Evolutionary conservation across 2,329 filamentous ascomycete genomes (phyloP).

Genomic region (Nothophaeocryptopus gaeumannii): DNA sequence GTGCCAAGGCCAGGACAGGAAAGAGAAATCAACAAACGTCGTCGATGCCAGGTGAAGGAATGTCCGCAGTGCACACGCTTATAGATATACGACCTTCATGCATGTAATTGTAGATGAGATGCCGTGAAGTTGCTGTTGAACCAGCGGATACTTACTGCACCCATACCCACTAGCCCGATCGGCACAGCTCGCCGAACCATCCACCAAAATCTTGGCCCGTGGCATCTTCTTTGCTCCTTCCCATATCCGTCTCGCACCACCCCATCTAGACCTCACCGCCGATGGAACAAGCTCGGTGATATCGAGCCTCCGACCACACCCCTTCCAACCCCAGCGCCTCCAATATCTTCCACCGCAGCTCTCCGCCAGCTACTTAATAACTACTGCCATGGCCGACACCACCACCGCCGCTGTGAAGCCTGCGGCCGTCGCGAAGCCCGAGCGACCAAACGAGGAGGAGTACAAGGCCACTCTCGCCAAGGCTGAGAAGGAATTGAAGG

Average conservation of each 20-base stretch:
- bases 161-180: too few species aligned
- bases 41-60: too few species aligned
- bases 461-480: constrained; percentile 77
- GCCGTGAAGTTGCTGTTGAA: too few species aligned
- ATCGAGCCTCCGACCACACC: neutral
- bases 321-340: neutral
- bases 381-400: constrained; percentile 29
- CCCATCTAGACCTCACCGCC: neutral
- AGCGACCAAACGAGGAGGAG: constrained; percentile 80
- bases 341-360: neutral
- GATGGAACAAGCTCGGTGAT: neutral
- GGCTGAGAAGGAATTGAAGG: constrained; percentile 83
- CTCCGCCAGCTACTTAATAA: neutral
- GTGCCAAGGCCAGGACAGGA: too few species aligned
- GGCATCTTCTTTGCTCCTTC: too few species aligned
- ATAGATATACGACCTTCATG: too few species aligned
- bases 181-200: too few species aligned
- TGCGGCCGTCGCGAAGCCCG: constrained; percentile 58
- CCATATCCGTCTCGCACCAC: neutral
- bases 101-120: too few species aligned
- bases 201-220: too few species aligned
- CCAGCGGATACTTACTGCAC: too few species aligned
- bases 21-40: too few species aligned
- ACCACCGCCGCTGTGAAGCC: constrained; percentile 20
- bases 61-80: too few species aligned